Conservation (phyloP, 306 rosid species). For the Delonix regia region DNA sequence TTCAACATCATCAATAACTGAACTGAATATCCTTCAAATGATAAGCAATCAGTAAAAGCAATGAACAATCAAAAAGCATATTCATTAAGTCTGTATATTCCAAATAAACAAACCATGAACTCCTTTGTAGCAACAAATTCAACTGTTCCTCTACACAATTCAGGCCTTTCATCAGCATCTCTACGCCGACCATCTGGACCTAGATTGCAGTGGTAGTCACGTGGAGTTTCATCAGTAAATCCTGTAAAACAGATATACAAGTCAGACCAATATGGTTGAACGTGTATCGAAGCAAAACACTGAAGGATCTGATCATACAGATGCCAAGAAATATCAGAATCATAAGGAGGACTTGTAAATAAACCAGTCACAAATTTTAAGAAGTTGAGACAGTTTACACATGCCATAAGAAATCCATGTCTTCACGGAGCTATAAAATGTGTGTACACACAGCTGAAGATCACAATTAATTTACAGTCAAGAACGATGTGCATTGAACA, state of each 20-base stretch:
- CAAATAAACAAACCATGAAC: slow-evolving; percentile 76
- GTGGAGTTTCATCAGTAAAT: slow-evolving; percentile 97
- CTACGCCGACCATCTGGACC: slow-evolving; percentile 99
- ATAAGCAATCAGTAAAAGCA: slow-evolving; percentile 20
- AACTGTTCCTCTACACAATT: slow-evolving; percentile 95
- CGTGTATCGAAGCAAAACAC: not conserved
- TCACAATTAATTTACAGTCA: slow-evolving; percentile 9
- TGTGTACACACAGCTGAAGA: not conserved
- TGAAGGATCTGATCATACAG: slow-evolving; percentile 19
- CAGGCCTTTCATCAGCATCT: slow-evolving; percentile 98
- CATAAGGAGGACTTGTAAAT: not conserved
- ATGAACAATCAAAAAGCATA: slow-evolving; percentile 12
- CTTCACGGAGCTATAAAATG: not conserved
- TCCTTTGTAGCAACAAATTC: slow-evolving; percentile 97
- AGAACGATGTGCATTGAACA: not conserved
- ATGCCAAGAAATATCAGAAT: slow-evolving; percentile 19
- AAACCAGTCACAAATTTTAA: not conserved
- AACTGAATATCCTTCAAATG: slow-evolving; percentile 18
- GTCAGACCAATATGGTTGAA: slow-evolving; percentile 14
- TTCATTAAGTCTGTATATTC: slow-evolving; percentile 2
- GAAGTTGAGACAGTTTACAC: slow-evolving; percentile 7
- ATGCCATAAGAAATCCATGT: not conserved
- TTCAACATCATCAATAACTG: slow-evolving; percentile 3
- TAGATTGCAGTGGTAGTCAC: slow-evolving; percentile 96
- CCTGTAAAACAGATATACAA: slow-evolving; percentile 57